Evolutionary conservation across 2,329 filamentous ascomycete genomes (phyloP), one percentile per base, ranked within the genome.

Genomic region (Penicillium sp.): DNA sequence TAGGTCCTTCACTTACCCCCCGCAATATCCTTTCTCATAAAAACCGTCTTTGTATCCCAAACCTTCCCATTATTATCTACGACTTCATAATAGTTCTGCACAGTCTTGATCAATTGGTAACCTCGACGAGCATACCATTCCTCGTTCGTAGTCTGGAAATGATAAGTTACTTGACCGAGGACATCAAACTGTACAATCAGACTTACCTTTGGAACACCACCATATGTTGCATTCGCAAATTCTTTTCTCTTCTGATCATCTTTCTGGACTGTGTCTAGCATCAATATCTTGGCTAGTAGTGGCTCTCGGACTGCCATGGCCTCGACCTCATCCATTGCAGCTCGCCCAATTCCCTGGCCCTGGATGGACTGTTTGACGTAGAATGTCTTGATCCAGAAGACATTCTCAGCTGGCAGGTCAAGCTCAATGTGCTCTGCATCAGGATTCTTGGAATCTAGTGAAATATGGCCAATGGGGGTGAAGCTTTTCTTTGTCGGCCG

Each of bases 381-480:
- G 20, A 65, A 65, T 5, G 60, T 53, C 42, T 64, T 64, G 14
- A 65, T 60, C 63, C 63, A 65, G 24, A 63, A 65, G 7, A 63
- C 32, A 3, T 53, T 51, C 13, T 45, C 37, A 0, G 44, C 37
- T 3, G 62, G 61, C 6, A 61, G 35, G 10, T 60, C 38, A 13
- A 65, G 14, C 2, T 58, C 52, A 16, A 60, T 13, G 2, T 50
- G n/a, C 10, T 49, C 50, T 22, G 49, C 53, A 13, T 62, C 62
- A 5, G 55, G 44, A 22, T 61, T 63, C 8, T 56, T 34, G 1
- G 56, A 47, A 31, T 65, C 63, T 4, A 65, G 24, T 18, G 62
- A 64, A n/a, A 65, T 64, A 37, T 65, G 63, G 2, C 63, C 63
- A 38, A 65, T 53, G 3, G 63, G 63, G 20, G 54, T 31, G 34